A percentile compares a stretch with the other conserved stretches of the same genome.
phyloP scores from a whole-genome alignment of 179 eudicot species.

The Patellifolia procumbens region DNA sequence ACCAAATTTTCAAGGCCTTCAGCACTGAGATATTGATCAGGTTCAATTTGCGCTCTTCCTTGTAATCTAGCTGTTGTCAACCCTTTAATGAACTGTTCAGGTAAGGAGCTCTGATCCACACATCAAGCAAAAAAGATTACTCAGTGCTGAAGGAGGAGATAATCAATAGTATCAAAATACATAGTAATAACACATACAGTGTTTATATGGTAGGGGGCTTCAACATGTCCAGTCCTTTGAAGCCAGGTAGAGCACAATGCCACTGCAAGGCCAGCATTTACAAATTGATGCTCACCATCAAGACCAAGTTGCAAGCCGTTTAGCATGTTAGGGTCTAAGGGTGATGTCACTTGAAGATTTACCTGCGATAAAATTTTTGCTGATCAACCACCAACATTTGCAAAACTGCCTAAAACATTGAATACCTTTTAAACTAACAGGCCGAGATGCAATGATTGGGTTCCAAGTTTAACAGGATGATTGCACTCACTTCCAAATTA shows the following conservation, averaged over 20 bases:
- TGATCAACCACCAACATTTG: constrained; percentile 18
- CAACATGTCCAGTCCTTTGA: constrained; percentile 70
- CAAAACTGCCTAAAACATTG: background rate
- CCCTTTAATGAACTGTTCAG: constrained; percentile 83
- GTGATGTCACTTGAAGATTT: constrained; percentile 63
- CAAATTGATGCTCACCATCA: constrained; percentile 83
- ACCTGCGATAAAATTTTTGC: constrained; percentile 58
- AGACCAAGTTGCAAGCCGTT: constrained; percentile 77
- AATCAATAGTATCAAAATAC: constrained; percentile 9
- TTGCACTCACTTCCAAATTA: background rate
- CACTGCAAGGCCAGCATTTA: constrained; percentile 94
- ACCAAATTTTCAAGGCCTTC: constrained; percentile 71
- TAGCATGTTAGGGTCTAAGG: constrained; percentile 58
- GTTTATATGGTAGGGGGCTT: constrained; percentile 48
- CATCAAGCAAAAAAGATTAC: background rate
- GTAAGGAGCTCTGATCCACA: constrained; percentile 65
- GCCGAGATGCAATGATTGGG: background rate
- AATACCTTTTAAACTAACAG: background rate
- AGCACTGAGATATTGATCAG: constrained; percentile 50
- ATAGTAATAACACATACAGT: constrained; percentile 44
- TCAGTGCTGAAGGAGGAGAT: constrained; percentile 4
- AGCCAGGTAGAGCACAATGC: constrained; percentile 91
- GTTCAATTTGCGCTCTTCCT: constrained; percentile 91
- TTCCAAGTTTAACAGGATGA: background rate
- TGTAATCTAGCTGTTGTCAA: constrained; percentile 74